Evolutionary conservation across 2,329 filamentous ascomycete genomes (phyloP), one percentile per base, ranked within the genome.

Genomic region (Fusarium zealandicum): DNA sequence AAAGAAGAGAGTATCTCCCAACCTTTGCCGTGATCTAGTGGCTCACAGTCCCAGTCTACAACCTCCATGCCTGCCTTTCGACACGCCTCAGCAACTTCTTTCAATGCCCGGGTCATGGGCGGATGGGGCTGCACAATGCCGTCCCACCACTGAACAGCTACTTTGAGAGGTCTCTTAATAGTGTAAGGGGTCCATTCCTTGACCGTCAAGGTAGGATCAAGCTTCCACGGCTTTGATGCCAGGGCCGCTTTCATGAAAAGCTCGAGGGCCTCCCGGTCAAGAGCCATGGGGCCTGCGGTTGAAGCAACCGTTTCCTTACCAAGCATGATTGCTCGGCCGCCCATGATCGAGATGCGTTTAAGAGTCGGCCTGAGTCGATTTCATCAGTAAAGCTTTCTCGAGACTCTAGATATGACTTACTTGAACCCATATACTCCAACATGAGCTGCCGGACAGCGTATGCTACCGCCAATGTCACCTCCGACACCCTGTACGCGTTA

Each of bases 121-220:
- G 85, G 85, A 53, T 86, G 84, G 1, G 83, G 83, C 59, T 76
- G 79, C 0, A 87, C 82, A 10, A 87, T 76, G 0, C 80, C 82
- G 53, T 88, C 85, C 69, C 83, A 77, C 76, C 81, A 80, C 38
- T 87, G 71, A 2, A 86, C 77, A 0, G 80, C 87, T n/a, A 90
- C 75, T 62, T 82, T 85, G 6, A 88, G 70, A 56, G 81, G 84
- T 51, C 61, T 63, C 7, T 49, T 61, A 16, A 73, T 72, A 1
- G 47, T 69, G 45, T 70, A 69, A 57, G 47, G 73, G 30, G 50
- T 78, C 73, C 43, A 81, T 62, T 62, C 57, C 18, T 67, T 72
- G 22, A 57, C 66, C 2, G 64, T 69, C 1, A 75, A 54, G 1
- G 70, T 63, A 2, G 73, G 72, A 9, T 75, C 73, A 0, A 64